These are phyloP conservation scores for Fusarium sublunatum DNA, from an alignment of 2,329 filamentous ascomycete species.

Conservation along the genomic window DNA sequence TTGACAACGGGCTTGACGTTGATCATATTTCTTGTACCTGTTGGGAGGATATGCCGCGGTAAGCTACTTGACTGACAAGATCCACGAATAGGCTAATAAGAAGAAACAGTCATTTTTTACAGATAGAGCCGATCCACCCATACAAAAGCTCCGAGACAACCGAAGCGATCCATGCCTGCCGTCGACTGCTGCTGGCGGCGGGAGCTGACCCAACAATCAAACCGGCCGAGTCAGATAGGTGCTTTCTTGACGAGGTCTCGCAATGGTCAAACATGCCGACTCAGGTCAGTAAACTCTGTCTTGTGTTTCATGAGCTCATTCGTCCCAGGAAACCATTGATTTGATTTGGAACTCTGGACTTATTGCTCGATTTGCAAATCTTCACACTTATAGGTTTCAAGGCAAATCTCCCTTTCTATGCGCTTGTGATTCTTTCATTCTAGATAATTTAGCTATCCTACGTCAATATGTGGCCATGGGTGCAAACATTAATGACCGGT, in stretches of 20 bases:
- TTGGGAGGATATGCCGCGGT: too few relatives aligned
- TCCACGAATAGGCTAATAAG: neutral
- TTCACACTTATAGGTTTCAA: neutral
- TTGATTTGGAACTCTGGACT: conserved; percentile 9
- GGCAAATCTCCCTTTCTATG: neutral
- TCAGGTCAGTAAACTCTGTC: too few relatives aligned
- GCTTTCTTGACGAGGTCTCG: neutral
- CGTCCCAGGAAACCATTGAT: neutral
- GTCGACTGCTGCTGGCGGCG: conserved; percentile 14
- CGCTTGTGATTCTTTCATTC: fast-evolving
- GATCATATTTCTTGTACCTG: conserved; percentile 16
- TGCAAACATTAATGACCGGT: neutral
- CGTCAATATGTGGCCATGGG: neutral
- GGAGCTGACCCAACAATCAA: conserved; percentile 14
- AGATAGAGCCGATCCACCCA: too few relatives aligned
- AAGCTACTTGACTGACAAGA: too few relatives aligned
- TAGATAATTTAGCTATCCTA: neutral
- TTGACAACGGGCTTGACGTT: conserved; percentile 18
- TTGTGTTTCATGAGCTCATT: too few relatives aligned
- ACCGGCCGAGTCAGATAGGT: too few relatives aligned
- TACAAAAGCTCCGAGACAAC: too few relatives aligned
- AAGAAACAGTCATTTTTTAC: neutral
- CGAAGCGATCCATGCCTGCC: neutral
- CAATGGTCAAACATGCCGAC: too few relatives aligned
- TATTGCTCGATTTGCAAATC: neutral